Percentiles rank a stretch among this genome's conserved stretches.
Conservation (phyloP, 2,329 filamentous ascomycete genomes). For the Knufia petricola region DNA sequence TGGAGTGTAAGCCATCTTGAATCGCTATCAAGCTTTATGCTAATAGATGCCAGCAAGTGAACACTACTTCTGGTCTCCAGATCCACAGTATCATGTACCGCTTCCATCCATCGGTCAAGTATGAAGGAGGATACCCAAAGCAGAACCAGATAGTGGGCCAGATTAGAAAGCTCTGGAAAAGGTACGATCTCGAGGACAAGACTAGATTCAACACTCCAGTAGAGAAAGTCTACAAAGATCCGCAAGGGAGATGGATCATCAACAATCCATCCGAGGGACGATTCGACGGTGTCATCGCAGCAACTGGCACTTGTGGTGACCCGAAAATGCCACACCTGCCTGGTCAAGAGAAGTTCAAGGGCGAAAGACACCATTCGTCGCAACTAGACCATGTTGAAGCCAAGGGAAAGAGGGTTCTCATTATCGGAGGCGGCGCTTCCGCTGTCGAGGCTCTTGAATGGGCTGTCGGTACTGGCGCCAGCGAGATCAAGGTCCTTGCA, state of each 20-base stretch:
- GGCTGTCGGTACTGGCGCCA: slow-evolving; percentile 55
- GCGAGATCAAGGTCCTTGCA: slow-evolving; percentile 62
- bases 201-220: slow-evolving; percentile 65
- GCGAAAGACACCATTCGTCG: slow-evolving; percentile 65
- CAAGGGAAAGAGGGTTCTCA: slow-evolving; percentile 62
- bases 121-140: slow-evolving; percentile 66
- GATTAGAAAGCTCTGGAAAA: slow-evolving; percentile 62
- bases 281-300: slow-evolving; percentile 71
- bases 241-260: slow-evolving; percentile 63
- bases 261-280: slow-evolving; percentile 60
- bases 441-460: slow-evolving; percentile 79
- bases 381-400: slow-evolving; percentile 63
- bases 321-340: slow-evolving; percentile 62
- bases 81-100: slow-evolving; percentile 83
- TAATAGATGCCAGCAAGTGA: slow-evolving; percentile 46
- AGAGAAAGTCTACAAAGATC: slow-evolving; percentile 59
- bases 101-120: slow-evolving; percentile 71
- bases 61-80: slow-evolving; percentile 71
- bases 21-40: slow-evolving; percentile 26
- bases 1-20: slow-evolving; percentile 49
- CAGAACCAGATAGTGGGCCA: slow-evolving; percentile 66
- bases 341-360: slow-evolving; percentile 63
- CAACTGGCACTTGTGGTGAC: slow-evolving; percentile 71
- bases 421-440: slow-evolving; percentile 71
- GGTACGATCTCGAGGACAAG: slow-evolving; percentile 59